Evolutionary conservation across 2,329 filamentous ascomycete species (phyloP), one percentile per base, ranked within the genome.

Genomic region (Phyllachora maydis): DNA sequence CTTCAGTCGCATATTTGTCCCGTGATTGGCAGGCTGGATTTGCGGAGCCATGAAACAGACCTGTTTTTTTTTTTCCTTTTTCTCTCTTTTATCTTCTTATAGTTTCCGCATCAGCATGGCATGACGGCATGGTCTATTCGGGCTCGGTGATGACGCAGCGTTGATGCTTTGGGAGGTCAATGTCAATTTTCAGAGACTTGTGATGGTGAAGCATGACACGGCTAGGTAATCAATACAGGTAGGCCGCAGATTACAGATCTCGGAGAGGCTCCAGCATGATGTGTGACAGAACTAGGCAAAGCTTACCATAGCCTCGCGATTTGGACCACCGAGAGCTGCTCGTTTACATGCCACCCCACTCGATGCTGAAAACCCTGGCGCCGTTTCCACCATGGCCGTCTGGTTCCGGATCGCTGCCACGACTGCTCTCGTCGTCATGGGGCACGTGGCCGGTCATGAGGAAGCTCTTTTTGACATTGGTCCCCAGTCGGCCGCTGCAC

Each of bases 311-410:
- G n/a, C n/a, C n/a, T n/a, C n/a, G n/a, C n/a, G n/a, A n/a, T n/a
- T n/a, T n/a, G n/a, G n/a, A n/a, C n/a, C n/a, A n/a, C n/a, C n/a
- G n/a, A n/a, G n/a, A n/a, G n/a, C n/a, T n/a, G n/a, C n/a, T n/a
- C n/a, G n/a, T n/a, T 32, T 61, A 93, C 72, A 93, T 88, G 15
- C 77, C 82, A 25, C 78, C 83, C 85, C 83, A 93, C 50, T 93
- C 83, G 25, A 93, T 64, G 35, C 76, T 83, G 40, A 91, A 92
- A 0, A 75, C 65, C 33, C 77, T 61, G 12, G 85, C 56, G 10
- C 42, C 35, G 8, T 41, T 43, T 16, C 52, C 44, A 18, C 38
- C 41, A 2, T 42, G 38, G 6, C 43, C 26, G 19, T 32, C 36
- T 14, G 23, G 27, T 8, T 30, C 23, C 3, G 5, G 16, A 12